Evolutionary conservation across 345 rosid species (phyloP), one percentile per base, ranked within the genome.

Genomic region (Boechera divaricarpa): DNA sequence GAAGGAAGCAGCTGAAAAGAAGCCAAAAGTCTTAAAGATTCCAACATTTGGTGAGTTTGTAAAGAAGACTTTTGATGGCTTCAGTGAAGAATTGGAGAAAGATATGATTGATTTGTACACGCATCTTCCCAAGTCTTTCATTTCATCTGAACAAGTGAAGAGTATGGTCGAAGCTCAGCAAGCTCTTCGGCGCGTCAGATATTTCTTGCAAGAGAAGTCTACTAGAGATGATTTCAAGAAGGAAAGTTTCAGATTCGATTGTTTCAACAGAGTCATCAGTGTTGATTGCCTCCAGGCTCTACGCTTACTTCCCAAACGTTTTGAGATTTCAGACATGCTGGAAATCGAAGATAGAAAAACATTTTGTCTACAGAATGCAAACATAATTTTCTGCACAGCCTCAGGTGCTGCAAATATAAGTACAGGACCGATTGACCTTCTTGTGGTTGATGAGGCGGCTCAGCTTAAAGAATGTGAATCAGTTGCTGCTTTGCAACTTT

Each of bases 391-490:
- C 41, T 86, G 86, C 8, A 84, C 87, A 3, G 77, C 83, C 38
- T 82, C 86, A 0, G 78, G 84, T 39, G 83, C 86, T 24, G 51
- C 69, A 0, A 80, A 70, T 7, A 31, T 1, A 44, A 54, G 69
- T 28, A 68, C 32, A 13, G 39, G 16, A 36, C 33, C 67, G 2
- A 5, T 84, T 1, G 47, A 78, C 0, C 53, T 86, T 47, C 28
- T 86, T 64, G 82, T 86, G 24, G 72, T 86, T 5, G 87, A 86
- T 5, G 87, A 86, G 70, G 89, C 87, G 0, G 83, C 89, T 45
- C 86, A 86, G 75, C 78, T 86, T 10, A 86, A 82, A 74, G 89
- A 86, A 45, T 84, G 83, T 65, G 89, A 86, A 49, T 86, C 87
- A 21, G 52, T 81, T 4, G 82, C 82, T 21, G 79, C 87, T 5